These are phyloP conservation scores for Aspergillus hancockii DNA, from an alignment of 495 filamentous ascomycete species.

Conservation along the genomic window DNA sequence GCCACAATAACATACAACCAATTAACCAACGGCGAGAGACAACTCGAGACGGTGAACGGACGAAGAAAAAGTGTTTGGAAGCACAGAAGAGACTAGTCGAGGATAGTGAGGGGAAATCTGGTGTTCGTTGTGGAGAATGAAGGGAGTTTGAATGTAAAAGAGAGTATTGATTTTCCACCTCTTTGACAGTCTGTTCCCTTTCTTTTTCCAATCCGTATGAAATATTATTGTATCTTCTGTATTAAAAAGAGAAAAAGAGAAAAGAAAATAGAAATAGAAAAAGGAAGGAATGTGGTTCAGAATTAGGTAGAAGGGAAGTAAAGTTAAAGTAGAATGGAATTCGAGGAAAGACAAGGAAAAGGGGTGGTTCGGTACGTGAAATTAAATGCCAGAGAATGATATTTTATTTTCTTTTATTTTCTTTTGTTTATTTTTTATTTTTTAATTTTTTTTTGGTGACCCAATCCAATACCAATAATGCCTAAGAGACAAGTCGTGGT, in stretches of 20 bases:
- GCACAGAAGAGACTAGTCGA: conserved; percentile 3
- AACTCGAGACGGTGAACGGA: conserved; percentile 4
- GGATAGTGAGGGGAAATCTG: background rate
- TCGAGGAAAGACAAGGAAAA: background rate
- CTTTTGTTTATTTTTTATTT: background rate
- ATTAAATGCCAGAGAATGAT: background rate
- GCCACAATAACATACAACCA: background rate
- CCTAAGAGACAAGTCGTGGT: background rate
- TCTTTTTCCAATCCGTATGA: background rate
- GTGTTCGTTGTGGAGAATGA: background rate
- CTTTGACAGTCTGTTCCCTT: background rate
- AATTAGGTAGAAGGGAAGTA: too few species aligned
- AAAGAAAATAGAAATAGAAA: background rate
- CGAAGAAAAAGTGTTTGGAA: conserved; percentile 2
- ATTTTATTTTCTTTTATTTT: background rate
- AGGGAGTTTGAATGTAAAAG: background rate
- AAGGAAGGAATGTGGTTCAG: background rate
- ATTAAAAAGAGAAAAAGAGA: background rate
- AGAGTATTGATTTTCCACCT: background rate
- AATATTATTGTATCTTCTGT: background rate
- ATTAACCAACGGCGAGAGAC: background rate
- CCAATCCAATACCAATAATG: background rate
- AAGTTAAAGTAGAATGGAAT: background rate
- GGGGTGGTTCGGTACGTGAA: background rate
- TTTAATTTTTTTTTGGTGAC: background rate